A percentile compares a stretch with the other conserved stretches of the same genome.
Evolutionary conservation across 495 filamentous ascomycete genomes (phyloP).

Genomic region (Trichoderma gamsii): DNA sequence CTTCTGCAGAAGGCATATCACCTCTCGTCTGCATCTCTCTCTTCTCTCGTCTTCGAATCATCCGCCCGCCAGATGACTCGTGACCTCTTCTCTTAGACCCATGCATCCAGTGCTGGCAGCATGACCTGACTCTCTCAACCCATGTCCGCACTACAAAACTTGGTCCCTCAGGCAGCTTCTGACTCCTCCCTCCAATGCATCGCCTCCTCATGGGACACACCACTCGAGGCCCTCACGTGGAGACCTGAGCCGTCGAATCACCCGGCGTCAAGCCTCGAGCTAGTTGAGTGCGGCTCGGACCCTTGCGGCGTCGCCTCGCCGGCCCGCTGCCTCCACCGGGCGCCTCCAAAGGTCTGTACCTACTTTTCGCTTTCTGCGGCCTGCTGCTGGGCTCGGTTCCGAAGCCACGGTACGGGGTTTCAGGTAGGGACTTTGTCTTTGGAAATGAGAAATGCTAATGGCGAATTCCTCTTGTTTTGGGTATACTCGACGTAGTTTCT

Average conservation of each 20-base stretch:
- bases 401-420: not conserved
- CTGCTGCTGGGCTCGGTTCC: not conserved
- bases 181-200: conserved; percentile 3
- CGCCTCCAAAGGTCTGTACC: not conserved
- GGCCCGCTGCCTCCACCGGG: conserved; percentile 8
- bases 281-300: conserved; percentile 2
- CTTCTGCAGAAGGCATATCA: not conserved
- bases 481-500: not conserved
- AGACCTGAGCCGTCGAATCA: conserved; percentile 4
- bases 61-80: not conserved
- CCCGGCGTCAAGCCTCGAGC: not conserved
- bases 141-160: not conserved
- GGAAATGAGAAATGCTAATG: not conserved
- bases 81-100: not conserved
- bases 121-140: conserved; percentile 3
- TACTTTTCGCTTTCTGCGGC: not conserved
- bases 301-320: conserved; percentile 5
- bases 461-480: not conserved
- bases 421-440: not conserved
- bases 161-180: not conserved
- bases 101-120: not conserved
- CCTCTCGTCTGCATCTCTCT: not conserved
- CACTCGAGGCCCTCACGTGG: conserved; percentile 6
- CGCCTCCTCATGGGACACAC: conserved; percentile 12
- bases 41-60: not conserved